A percentile compares a stretch with the other conserved stretches of the same genome.
Evolutionary conservation across 2,329 filamentous ascomycete genomes (phyloP).

Genomic region (Talaromyces sp.): DNA sequence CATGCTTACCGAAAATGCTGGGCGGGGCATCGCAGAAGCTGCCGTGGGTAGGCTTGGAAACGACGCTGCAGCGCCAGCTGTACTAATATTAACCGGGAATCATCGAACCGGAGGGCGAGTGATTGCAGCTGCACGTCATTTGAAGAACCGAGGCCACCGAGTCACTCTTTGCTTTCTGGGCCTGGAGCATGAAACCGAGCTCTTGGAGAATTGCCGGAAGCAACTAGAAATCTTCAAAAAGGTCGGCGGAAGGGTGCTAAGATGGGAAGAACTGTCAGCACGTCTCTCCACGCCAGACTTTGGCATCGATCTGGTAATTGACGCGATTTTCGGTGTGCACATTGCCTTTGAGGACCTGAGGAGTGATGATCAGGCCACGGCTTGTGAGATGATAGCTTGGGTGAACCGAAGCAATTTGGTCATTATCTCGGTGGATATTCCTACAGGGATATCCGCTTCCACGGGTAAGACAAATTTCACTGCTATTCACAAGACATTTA

Average conservation of each 20-base stretch:
- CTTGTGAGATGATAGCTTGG: constrained; percentile 90
- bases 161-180: constrained; percentile 81
- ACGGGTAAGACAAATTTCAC: constrained; percentile 52
- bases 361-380: constrained; percentile 74
- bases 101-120: constrained; percentile 83
- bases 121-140: constrained; percentile 78
- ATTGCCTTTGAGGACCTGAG: constrained; percentile 84
- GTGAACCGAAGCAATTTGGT: constrained; percentile 81
- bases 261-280: constrained; percentile 55
- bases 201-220: constrained; percentile 73
- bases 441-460: constrained; percentile 79
- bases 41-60: constrained; percentile 67
- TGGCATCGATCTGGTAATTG: constrained; percentile 75
- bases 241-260: constrained; percentile 69
- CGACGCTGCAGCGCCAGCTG: constrained; percentile 49
- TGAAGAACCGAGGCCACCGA: constrained; percentile 76
- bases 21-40: constrained; percentile 75
- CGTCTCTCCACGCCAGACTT: constrained; percentile 52
- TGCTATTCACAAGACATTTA: not conserved
- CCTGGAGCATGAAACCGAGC: constrained; percentile 74
- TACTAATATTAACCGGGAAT: constrained; percentile 88
- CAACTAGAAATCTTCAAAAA: constrained; percentile 81
- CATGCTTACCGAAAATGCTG: constrained; percentile 88
- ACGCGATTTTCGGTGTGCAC: constrained; percentile 81
- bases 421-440: constrained; percentile 83